Base-by-base conservation (phyloP, 2,329 filamentous ascomycete species). In the Microdochium trichocladiopsis region DNA sequence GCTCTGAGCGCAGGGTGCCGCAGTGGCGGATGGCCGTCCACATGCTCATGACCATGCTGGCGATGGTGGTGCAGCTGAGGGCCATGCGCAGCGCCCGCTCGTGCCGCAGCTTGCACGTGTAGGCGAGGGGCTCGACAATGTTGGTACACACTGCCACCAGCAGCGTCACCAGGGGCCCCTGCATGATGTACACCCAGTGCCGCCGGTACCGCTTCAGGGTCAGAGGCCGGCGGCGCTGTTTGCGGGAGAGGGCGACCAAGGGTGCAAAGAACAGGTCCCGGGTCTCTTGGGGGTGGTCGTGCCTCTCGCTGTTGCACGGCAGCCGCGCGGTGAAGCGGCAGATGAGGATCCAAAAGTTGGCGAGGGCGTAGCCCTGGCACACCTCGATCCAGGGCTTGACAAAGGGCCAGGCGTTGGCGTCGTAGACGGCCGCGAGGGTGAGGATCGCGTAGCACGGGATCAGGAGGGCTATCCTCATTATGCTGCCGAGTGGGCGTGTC, bases 341-440 rank as follows among this genome's bases (percentile, higher is more conserved):
- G 6, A 45, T 22, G 16, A 45, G 37, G 6, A 45, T n/a, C 37
- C 37, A 45, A 16, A 18, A 45, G 37, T 45, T 18, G 16, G 37
- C 16, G 8, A 45, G 37, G 9, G 37, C 37, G 37, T 45, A 45
- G 37, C 37, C 37, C 37, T 45, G 37, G 9, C 16, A n/a, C 9
- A 45, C 37, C n/a, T 45, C 37, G 37, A 45, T 45, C 37, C 37
- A 45, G 37, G 37, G 37, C n/a, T 45, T 45, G 37, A 45, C 37
- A 22, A 45, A 45, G 37, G 21, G 16, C 37, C 37, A 45, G 37
- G 37, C 37, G 37, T 22, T n/a, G 16, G n/a, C 16, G 16, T 45
- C n/a, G 37, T 22, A 45, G 16, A 45, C 37, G 8, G 37, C 37
- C 8, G 9, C 8, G 37, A 45, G 21, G 9, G 37, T 45, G 16